These are phyloP conservation scores for Aspergillus hortae DNA, from an alignment of 2,329 filamentous ascomycete species.

Conservation along the genomic window DNA sequence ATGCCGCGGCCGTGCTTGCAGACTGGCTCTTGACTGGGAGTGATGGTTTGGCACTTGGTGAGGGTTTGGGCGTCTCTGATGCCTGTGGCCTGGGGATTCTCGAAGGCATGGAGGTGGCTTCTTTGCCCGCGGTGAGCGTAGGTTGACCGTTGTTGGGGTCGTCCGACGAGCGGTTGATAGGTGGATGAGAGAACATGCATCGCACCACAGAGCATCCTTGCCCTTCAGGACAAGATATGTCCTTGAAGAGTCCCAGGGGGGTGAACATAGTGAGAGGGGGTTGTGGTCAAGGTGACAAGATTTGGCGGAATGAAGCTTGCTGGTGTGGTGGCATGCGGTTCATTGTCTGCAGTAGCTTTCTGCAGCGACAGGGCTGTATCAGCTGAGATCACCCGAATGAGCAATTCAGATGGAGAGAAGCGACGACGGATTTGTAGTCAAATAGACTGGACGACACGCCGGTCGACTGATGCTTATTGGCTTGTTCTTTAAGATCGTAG, in stretches of 20 bases:
- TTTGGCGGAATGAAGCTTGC: not conserved
- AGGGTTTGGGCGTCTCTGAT: not conserved
- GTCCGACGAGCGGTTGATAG: constrained; percentile 2
- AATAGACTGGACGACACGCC: too few species aligned
- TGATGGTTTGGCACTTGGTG: not conserved
- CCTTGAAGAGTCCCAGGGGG: constrained; percentile 53
- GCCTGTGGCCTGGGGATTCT: not conserved
- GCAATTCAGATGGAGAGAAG: too few species aligned
- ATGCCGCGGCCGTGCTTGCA: not conserved
- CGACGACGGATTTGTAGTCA: too few species aligned
- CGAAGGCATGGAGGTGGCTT: constrained; percentile 1
- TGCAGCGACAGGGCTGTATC: too few species aligned
- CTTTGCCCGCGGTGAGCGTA: constrained; percentile 4
- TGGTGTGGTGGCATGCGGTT: too few species aligned
- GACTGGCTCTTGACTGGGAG: not conserved
- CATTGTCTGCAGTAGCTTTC: too few species aligned
- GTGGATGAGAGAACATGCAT: constrained; percentile 58
- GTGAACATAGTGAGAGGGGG: constrained; percentile 48
- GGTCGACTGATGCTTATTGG: too few species aligned
- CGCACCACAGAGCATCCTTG: constrained; percentile 49
- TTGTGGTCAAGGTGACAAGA: not conserved
- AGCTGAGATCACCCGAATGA: too few species aligned
- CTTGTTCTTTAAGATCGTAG: too few species aligned
- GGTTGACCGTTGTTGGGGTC: constrained; percentile 16
- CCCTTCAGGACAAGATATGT: constrained; percentile 51